Conservation (phyloP, 1,284 basidiomycete species). For the Cutaneotrichosporon arboriforme region DNA sequence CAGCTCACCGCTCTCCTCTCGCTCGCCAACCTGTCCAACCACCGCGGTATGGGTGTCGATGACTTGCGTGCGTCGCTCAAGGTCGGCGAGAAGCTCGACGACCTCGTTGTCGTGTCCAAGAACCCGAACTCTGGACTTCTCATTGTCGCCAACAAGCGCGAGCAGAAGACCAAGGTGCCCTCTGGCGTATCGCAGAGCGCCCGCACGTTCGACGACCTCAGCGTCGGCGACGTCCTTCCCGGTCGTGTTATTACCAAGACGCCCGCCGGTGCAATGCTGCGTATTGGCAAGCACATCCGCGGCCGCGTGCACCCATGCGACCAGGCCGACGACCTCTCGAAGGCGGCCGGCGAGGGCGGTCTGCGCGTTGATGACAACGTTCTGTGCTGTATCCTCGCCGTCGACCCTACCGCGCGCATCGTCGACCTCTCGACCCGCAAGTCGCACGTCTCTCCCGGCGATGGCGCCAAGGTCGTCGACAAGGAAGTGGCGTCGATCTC, state of each 20-base stretch:
- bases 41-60: conserved; percentile 62
- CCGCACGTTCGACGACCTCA: conserved; percentile 62
- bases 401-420: conserved; percentile 62
- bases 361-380: conserved; percentile 64
- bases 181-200: conserved; percentile 51
- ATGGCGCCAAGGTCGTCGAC: conserved; percentile 53
- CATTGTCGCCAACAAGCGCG: conserved; percentile 64
- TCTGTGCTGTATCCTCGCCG: conserved; percentile 62
- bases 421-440: conserved; percentile 71
- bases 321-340: conserved; percentile 64
- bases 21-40: conserved; percentile 79
- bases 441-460: conserved; percentile 56
- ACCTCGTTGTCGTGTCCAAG: conserved; percentile 82
- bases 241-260: conserved; percentile 70
- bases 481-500: conserved; percentile 60
- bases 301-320: conserved; percentile 78
- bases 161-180: conserved; percentile 46
- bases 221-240: conserved; percentile 64
- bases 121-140: conserved; percentile 82
- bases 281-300: conserved; percentile 62
- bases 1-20: conserved; percentile 76
- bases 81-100: conserved; percentile 66
- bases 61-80: conserved; percentile 65
- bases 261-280: conserved; percentile 63
- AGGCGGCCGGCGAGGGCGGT: conserved; percentile 50